These are phyloP conservation scores for Saturnispora quitensis DNA, from an alignment of 805 yeast species.

Conservation along the genomic window DNA sequence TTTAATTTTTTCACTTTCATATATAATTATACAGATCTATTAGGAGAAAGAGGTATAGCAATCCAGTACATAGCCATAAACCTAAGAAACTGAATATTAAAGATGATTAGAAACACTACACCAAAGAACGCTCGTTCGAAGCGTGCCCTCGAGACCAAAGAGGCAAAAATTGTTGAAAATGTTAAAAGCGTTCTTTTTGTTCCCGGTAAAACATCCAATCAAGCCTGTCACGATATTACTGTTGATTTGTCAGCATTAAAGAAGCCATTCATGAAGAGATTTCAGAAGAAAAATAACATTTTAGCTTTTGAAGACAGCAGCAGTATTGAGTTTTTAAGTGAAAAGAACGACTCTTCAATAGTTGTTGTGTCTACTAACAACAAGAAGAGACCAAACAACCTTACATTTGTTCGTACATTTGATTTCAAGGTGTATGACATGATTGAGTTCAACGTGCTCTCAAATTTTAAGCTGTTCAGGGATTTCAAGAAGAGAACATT, in stretches of 20 bases:
- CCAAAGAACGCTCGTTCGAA: slow-evolving; percentile 95
- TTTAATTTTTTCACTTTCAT: background rate
- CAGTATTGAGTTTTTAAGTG: slow-evolving; percentile 83
- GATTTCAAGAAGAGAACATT: slow-evolving; percentile 80
- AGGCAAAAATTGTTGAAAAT: slow-evolving; percentile 83
- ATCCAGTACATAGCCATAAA: background rate
- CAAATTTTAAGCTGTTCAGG: slow-evolving; percentile 57
- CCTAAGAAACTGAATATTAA: background rate
- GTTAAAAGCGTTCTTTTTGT: slow-evolving; percentile 83
- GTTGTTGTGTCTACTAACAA: slow-evolving; percentile 71
- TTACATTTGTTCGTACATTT: slow-evolving; percentile 84
- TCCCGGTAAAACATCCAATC: slow-evolving; percentile 77
- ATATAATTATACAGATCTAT: too few species aligned
- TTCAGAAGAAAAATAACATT: slow-evolving; percentile 79
- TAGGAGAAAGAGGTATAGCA: background rate
- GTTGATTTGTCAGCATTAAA: slow-evolving; percentile 83
- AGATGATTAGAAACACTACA: slow-evolving; percentile 44
- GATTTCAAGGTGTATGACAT: slow-evolving; percentile 86
- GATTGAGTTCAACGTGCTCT: slow-evolving; percentile 75
- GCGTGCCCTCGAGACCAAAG: slow-evolving; percentile 84
- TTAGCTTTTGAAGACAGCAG: slow-evolving; percentile 88
- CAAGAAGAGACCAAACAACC: slow-evolving; percentile 87
- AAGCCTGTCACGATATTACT: slow-evolving; percentile 78
- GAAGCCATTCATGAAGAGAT: slow-evolving; percentile 83
- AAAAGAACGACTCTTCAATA: slow-evolving; percentile 86